Percentiles rank a stretch among this genome's conserved stretches.
Conservation (phyloP, 1,284 basidiomycete species). For the Ustilago shanxiensis region DNA sequence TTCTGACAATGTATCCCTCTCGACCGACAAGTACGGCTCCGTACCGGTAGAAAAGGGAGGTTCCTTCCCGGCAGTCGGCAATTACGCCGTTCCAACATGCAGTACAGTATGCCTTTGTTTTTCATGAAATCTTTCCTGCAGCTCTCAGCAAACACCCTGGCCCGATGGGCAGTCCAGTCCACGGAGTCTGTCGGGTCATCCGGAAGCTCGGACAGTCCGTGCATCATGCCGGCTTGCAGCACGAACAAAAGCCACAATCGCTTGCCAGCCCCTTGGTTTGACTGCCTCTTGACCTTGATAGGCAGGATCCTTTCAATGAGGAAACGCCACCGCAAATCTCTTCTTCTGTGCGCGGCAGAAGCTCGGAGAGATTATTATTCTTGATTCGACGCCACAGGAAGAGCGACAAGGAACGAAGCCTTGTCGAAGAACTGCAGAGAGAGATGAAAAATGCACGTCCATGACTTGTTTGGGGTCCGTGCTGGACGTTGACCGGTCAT, state of each 20-base stretch:
- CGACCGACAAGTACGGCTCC: background rate
- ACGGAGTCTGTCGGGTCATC: constrained; percentile 18
- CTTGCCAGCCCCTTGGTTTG: background rate
- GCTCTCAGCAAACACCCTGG: background rate
- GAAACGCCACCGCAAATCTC: background rate
- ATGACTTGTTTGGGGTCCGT: background rate
- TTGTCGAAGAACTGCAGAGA: no score
- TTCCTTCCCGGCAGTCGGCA: constrained; percentile 1
- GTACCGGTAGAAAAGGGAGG: background rate
- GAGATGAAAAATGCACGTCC: background rate
- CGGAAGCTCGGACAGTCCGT: constrained; percentile 4
- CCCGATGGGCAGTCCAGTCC: no score
- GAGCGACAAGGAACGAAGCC: background rate
- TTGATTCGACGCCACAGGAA: background rate
- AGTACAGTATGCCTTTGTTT: no score
- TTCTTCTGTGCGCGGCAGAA: constrained; percentile 4
- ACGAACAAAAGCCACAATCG: background rate
- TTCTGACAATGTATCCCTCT: no score
- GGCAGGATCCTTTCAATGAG: background rate
- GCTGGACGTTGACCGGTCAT: constrained; percentile 1
- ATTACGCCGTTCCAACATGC: background rate
- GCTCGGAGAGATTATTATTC: constrained; percentile 13
- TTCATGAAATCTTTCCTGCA: constrained; percentile 5
- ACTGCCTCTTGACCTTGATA: background rate
- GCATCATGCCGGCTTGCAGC: constrained; percentile 4